Conservation (phyloP, 2,329 filamentous ascomycete species). For the Botrytis deweyae region DNA sequence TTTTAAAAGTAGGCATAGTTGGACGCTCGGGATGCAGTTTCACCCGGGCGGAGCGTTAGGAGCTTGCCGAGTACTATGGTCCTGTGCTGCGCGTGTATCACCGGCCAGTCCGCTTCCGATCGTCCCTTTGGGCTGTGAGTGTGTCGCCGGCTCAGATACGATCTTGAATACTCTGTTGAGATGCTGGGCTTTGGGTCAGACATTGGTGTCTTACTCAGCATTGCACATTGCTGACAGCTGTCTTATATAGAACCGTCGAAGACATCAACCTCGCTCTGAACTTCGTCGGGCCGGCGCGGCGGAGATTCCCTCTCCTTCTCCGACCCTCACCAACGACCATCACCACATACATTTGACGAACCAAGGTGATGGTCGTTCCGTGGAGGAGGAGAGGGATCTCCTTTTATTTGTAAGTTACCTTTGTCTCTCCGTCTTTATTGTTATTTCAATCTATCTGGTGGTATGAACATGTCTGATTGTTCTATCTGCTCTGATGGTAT, state of each 20-base stretch:
- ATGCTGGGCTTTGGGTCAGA: background rate
- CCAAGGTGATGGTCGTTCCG: background rate
- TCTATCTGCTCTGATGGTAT: background rate
- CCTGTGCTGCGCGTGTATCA: background rate
- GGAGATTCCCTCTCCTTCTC: background rate
- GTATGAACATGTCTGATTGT: background rate
- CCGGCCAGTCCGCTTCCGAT: background rate
- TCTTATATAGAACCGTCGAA: background rate
- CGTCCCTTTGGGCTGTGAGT: background rate
- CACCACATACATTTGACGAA: background rate
- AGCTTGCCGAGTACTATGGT: conserved; percentile 11
- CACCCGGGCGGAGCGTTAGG: background rate
- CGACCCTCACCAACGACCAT: background rate
- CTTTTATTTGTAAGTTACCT: background rate
- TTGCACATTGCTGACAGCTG: background rate
- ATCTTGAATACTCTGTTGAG: background rate
- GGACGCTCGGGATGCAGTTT: background rate
- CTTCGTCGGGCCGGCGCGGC: background rate
- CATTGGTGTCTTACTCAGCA: conserved; percentile 1
- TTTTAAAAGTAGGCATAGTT: background rate
- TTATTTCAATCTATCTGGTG: background rate
- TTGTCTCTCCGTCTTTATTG: no score
- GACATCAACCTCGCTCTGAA: background rate
- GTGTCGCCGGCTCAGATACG: background rate
- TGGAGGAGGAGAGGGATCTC: background rate